Evolutionary conservation across 257 asterid genomes (phyloP).

Genomic region (Solanum ossicruentum): DNA sequence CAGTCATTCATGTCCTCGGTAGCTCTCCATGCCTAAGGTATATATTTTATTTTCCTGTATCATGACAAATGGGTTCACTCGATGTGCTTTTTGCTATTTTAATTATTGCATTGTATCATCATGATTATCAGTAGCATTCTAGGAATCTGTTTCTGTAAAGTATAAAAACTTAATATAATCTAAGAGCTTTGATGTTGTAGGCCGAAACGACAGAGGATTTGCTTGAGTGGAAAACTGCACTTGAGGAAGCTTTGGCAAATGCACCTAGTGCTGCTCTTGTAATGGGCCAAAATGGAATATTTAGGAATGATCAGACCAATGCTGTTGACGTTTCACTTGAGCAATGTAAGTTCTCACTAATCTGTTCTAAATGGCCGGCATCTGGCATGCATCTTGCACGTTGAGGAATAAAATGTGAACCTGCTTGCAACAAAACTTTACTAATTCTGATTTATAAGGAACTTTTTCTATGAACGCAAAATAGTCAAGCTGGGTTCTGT

Average conservation of each 20-base stretch:
- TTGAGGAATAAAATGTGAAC: neutral
- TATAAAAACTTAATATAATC: neutral
- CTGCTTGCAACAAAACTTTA: neutral
- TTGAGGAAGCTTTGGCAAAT: constrained; percentile 84
- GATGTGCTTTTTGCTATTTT: neutral
- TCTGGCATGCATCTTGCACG: neutral
- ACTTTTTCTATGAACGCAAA: neutral
- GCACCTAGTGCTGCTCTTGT: constrained; percentile 75
- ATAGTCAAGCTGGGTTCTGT: neutral
- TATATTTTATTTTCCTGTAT: neutral
- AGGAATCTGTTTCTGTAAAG: neutral
- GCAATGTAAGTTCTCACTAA: constrained; percentile 36
- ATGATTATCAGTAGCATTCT: neutral
- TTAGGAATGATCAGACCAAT: constrained; percentile 61
- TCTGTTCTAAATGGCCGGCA: neutral
- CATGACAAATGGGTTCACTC: neutral
- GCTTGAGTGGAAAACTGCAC: constrained; percentile 89
- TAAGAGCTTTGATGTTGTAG: constrained; percentile 30
- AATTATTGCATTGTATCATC: neutral
- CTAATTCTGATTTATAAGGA: neutral
- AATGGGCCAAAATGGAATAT: constrained; percentile 65
- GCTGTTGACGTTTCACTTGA: constrained; percentile 50
- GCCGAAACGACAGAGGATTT: constrained; percentile 92
- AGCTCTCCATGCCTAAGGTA: neutral
- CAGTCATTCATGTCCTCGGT: neutral